phyloP scores from a whole-genome alignment of 768 basidiomycete species.

The Phanerochaete sordida region DNA sequence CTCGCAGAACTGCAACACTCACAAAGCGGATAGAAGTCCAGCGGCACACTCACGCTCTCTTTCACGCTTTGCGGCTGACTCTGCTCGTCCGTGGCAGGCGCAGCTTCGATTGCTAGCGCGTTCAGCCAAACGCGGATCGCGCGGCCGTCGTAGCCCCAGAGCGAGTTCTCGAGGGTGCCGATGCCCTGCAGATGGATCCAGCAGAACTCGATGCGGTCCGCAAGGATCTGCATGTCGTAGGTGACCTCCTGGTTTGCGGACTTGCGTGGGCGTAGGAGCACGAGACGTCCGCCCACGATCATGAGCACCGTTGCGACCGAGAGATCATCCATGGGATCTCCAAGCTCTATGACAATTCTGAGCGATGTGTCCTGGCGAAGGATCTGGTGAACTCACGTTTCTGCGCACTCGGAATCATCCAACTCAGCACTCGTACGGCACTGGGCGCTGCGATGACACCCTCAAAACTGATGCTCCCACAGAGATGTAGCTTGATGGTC shows the following conservation, averaged over 20 bases:
- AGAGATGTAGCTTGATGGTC: constrained; percentile 81
- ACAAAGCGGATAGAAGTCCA: constrained; percentile 98
- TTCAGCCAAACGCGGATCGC: constrained; percentile 94
- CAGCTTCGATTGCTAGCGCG: constrained; percentile 81
- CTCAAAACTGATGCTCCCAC: constrained; percentile 92
- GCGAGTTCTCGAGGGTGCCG: constrained; percentile 89
- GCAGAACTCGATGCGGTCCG: constrained; percentile 96
- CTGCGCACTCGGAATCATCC: constrained; percentile 93
- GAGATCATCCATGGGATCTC: constrained; percentile 91
- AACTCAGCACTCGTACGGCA: constrained; percentile 87
- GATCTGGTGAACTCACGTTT: constrained; percentile 60
- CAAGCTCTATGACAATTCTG: constrained; percentile 60
- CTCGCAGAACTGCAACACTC: constrained; percentile 19
- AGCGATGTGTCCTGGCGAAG: background rate
- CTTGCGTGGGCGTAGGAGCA: constrained; percentile 88
- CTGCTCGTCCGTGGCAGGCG: constrained; percentile 35
- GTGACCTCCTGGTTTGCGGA: constrained; percentile 85
- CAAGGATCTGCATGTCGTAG: constrained; percentile 96
- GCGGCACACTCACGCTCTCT: constrained; percentile 88
- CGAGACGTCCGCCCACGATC: constrained; percentile 89
- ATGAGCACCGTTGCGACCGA: constrained; percentile 93
- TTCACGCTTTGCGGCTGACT: constrained; percentile 50
- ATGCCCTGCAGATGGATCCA: constrained; percentile 98
- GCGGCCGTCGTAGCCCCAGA: constrained; percentile 95
- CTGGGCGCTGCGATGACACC: constrained; percentile 85